phyloP scores from a whole-genome alignment of 2,329 filamentous ascomycete species.

The Cryphonectria radicalis region DNA sequence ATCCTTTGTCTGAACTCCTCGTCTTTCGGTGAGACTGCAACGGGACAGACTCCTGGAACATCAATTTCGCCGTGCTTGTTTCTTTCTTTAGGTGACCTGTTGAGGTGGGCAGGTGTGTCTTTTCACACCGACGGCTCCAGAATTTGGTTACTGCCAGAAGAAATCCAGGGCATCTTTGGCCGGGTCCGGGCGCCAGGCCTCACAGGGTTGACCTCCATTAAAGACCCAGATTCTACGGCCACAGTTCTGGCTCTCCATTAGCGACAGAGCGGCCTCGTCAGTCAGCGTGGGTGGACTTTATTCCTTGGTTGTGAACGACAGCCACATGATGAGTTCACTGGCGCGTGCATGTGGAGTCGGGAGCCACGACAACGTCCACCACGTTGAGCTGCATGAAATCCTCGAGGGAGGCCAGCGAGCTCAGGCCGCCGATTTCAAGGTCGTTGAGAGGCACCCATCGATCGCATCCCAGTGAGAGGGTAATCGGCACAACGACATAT shows the following conservation, averaged over 20 bases:
- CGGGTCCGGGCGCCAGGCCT: neutral
- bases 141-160: neutral
- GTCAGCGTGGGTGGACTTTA: neutral
- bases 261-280: neutral
- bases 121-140: neutral
- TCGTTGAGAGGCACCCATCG: neutral
- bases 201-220: neutral
- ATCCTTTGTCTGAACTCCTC: neutral
- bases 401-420: neutral
- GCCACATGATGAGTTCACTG: neutral
- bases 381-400: neutral
- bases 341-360: neutral
- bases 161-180: neutral
- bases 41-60: neutral
- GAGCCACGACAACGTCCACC: constrained; percentile 1
- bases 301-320: neutral
- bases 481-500: neutral
- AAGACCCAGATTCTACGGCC: neutral
- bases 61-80: neutral
- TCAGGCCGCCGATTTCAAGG: neutral
- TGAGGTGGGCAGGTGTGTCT: neutral
- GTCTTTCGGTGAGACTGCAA: neutral
- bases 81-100: neutral
- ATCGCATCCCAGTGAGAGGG: neutral
- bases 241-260: neutral